Evolutionary conservation across 2,329 filamentous ascomycete species (phyloP).

Genomic region (Pseudogymnoascus sp.): DNA sequence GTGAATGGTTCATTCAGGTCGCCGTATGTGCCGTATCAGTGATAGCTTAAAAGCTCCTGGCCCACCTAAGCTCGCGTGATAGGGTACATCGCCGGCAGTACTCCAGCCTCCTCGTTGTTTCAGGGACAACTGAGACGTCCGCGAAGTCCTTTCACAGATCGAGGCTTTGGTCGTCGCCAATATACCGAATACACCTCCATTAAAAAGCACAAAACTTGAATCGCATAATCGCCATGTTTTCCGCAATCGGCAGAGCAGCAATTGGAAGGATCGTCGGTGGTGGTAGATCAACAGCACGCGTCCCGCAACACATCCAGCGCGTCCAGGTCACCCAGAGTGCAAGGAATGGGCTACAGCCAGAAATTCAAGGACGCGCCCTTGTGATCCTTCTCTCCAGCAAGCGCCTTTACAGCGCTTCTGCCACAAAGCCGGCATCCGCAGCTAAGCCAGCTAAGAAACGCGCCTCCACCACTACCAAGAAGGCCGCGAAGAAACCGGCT

Average conservation of each 20-base stretch:
- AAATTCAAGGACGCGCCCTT: slow-evolving; percentile 12
- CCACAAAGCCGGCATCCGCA: slow-evolving; percentile 18
- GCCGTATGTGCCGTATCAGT: neutral
- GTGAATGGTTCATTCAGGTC: neutral
- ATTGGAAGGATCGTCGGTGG: slow-evolving; percentile 21
- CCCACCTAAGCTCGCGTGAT: slow-evolving; percentile 5
- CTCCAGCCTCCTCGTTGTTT: slow-evolving; percentile 9
- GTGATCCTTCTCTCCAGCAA: slow-evolving; percentile 12
- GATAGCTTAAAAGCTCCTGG: neutral
- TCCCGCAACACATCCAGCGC: slow-evolving; percentile 22
- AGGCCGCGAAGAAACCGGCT: slow-evolving; percentile 15
- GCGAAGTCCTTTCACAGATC: neutral
- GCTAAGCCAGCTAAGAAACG: slow-evolving; percentile 17
- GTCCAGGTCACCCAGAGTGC: slow-evolving; percentile 17
- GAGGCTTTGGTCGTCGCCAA: neutral
- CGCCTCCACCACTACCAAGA: slow-evolving; percentile 12
- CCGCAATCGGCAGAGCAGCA: slow-evolving; percentile 27
- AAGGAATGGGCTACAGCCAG: slow-evolving; percentile 13
- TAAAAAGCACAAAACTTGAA: neutral
- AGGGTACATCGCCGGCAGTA: slow-evolving; percentile 7
- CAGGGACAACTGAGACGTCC: slow-evolving; percentile 4
- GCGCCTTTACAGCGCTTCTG: slow-evolving; percentile 21
- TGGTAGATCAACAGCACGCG: slow-evolving; percentile 23
- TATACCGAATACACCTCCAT: neutral
- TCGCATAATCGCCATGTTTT: slow-evolving; percentile 25